Evolutionary conservation across 2,329 filamentous ascomycete species (phyloP).

Genomic region (Bipolaris gigantea): DNA sequence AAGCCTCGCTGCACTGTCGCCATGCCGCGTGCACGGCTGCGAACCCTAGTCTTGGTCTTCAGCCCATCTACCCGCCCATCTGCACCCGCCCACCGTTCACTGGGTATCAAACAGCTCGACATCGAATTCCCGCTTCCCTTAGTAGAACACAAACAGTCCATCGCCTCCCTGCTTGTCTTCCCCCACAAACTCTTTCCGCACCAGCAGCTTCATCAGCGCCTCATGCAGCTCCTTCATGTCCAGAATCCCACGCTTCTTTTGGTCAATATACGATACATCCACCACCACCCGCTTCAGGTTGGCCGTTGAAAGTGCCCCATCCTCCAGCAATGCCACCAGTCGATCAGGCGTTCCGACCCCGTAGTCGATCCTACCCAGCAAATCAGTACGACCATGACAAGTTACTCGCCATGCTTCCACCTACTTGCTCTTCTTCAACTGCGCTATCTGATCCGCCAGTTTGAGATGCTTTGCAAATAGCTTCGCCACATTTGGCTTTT

Average conservation of each 20-base stretch:
- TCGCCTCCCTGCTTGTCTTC: constrained; percentile 32
- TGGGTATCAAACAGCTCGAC: constrained; percentile 14
- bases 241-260: constrained; percentile 89
- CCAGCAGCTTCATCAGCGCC: constrained; percentile 74
- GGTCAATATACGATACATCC: constrained; percentile 89
- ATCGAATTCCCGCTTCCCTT: neutral
- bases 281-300: constrained; percentile 79
- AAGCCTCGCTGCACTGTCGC: no score
- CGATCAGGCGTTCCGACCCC: constrained; percentile 88
- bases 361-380: constrained; percentile 68
- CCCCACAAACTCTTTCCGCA: constrained; percentile 66
- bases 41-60: no score
- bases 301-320: constrained; percentile 72
- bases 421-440: constrained; percentile 65
- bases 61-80: neutral
- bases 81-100: neutral
- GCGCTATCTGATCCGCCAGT: constrained; percentile 78
- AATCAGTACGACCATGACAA: constrained; percentile 15
- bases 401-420: constrained; percentile 19
- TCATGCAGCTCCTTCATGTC: constrained; percentile 94
- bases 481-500: constrained; percentile 79
- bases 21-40: neutral
- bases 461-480: constrained; percentile 99
- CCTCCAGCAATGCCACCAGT: constrained; percentile 78
- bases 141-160: constrained; percentile 41